Evolutionary conservation across 1,139 yeast species (phyloP), one percentile per base, ranked within the genome.

Genomic region (Candida sp.): DNA sequence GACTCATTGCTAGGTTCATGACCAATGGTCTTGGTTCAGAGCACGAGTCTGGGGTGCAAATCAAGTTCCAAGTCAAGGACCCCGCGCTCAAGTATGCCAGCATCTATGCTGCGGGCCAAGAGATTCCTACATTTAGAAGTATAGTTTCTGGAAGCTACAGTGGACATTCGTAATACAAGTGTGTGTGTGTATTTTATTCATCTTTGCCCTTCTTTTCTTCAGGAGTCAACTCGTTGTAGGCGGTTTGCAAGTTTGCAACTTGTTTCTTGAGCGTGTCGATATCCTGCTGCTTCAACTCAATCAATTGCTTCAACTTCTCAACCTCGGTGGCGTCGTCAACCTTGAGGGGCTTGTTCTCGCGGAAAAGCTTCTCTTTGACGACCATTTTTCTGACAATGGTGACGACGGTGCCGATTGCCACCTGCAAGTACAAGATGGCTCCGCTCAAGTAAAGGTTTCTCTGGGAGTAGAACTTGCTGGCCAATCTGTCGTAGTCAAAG

Each of bases 381-480:
- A 85, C 85, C 66, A 85, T 70, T 61, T 85, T 83, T 58, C 75
- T 78, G 45, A 86, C 75, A 49, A 86, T 75, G 35, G 80, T 73
- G 54, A 81, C 73, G 42, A 85, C 84, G 6, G 88, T 85, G 48
- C 75, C 77, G 51, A 86, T 83, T 4, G 89, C 85, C 48, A 84
- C 57, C 54, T 75, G 78, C 56, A 85, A 77, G 65, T 85, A 86
- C 56, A 86, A 66, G 3, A 86, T 85, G 6, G 90, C 90, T 3
- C 92, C 93, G 17, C 87, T 80, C 53, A 88, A 78, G 65, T 88
- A 87, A 57, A 86, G 72, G 60, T 88, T 88, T 62, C 94, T 77
- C 65, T 88, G 92, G 43, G 87, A 79, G 60, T 85, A 86, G 58
- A 88, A 86, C 58, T 84, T 83, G 50, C 77, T 67, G n/a, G 81